Evolutionary conservation across 176 grass and related monocot genomes (phyloP).

Genomic region (Lolium multiflorum): DNA sequence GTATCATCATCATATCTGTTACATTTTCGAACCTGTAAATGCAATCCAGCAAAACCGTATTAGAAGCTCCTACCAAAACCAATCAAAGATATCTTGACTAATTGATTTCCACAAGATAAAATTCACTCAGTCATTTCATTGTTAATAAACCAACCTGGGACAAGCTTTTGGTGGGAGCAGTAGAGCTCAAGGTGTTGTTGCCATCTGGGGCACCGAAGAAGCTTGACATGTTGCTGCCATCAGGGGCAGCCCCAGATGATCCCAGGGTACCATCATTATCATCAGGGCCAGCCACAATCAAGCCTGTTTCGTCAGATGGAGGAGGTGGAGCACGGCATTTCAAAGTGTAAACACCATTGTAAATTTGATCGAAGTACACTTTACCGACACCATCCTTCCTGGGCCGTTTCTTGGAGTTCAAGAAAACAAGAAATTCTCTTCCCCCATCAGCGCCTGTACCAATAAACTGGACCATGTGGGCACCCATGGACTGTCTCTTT

Average conservation of each 20-base stretch:
- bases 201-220: background rate
- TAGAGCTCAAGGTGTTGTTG: background rate
- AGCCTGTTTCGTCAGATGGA: background rate
- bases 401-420: background rate
- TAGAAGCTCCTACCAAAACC: background rate
- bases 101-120: background rate
- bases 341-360: background rate
- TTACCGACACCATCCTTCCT: background rate
- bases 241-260: background rate
- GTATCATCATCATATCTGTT: constrained; percentile 65
- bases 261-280: background rate
- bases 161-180: background rate
- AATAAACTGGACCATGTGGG: background rate
- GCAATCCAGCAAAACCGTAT: background rate
- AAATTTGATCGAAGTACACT: background rate
- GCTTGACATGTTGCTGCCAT: background rate
- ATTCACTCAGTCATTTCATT: background rate
- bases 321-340: background rate
- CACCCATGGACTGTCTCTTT: background rate
- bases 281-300: background rate
- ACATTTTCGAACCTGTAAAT: constrained; percentile 50
- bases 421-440: background rate
- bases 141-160: background rate
- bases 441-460: background rate
- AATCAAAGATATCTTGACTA: background rate